These are phyloP conservation scores for Hapsidospora chrysogenum DNA, from an alignment of 495 filamentous ascomycete genomes.

Conservation along the genomic window DNA sequence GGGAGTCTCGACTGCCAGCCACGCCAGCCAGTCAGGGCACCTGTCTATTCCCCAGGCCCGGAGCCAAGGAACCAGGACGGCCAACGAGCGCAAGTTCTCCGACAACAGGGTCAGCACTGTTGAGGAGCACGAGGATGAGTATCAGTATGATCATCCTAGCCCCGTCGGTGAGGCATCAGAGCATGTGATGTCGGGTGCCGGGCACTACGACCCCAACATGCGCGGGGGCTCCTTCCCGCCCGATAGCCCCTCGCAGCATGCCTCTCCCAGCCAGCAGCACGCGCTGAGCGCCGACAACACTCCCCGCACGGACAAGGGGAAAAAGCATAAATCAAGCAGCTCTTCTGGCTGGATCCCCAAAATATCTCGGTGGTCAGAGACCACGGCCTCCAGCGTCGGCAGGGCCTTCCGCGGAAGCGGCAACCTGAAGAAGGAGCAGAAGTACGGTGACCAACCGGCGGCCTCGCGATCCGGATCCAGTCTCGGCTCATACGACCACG, in stretches of 20 bases:
- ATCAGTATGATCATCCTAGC: conserved; percentile 35
- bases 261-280: conserved; percentile 13
- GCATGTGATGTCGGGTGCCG: conserved; percentile 9
- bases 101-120: conserved; percentile 80
- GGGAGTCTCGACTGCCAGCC: conserved; percentile 55
- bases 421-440: conserved; percentile 25
- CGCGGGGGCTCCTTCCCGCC: conserved; percentile 50
- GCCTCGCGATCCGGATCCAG: conserved; percentile 60
- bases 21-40: conserved; percentile 58
- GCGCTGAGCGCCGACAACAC: conserved; percentile 57
- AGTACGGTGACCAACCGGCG: conserved; percentile 13
- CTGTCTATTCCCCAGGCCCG: conserved; percentile 51
- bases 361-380: conserved; percentile 94
- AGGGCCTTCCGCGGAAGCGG: conserved; percentile 34
- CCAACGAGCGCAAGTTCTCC: conserved; percentile 46
- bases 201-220: conserved; percentile 30
- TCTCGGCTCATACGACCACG: conserved; percentile 44
- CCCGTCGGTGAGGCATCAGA: conserved; percentile 14
- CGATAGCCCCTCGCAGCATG: conserved; percentile 51
- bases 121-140: conserved; percentile 56
- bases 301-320: conserved; percentile 55
- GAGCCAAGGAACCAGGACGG: no score
- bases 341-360: conserved; percentile 81
- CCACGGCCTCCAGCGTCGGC: conserved; percentile 56
- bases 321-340: conserved; percentile 80